Base-by-base conservation (phyloP, 495 filamentous ascomycete genomes). In the Podospora comata region DNA sequence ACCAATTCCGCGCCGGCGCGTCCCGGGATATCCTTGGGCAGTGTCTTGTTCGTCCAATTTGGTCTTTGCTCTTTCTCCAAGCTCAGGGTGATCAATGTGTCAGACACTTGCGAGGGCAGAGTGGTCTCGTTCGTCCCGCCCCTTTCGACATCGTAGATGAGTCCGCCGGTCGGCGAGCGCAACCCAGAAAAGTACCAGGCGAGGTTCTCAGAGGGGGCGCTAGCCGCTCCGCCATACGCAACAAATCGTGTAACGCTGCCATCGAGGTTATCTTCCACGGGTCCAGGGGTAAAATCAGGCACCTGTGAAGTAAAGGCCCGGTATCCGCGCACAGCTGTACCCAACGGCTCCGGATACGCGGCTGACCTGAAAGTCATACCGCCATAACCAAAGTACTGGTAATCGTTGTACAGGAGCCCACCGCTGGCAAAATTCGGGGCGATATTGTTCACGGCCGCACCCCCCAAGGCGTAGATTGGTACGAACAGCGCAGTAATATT, bases 131-230 rank as follows among this genome's bases (percentile, higher is more conserved):
- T 83, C 26, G 5, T 62, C 57, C 32, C 34, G 4, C 26, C 26
- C 5, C 61, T 32, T 20, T 34, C 16, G 18, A 27, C 44, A 18
- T 72, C 68, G 60, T 79, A 83, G 67, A 90, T 83, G 1, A 79
- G 70, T 0, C 85, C 84, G 73, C 77, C 81, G 67, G 76, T 76
- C 5, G 73, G 59, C 0, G 82, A 80, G 27, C 79, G 84, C 79
- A 87, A 80, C 0, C 90, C 90, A 4, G 86, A 84, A 71, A 93
- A 90, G 71, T 91, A 90, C 79, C 88, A 93, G 0, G 85, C 89
- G 64, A 85, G 82, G 68, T 92, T 89, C 76, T 93, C 90, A 9
- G 89, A 91, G 0, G 90, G 89, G 5, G 85, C 87, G 15, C 83
- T 89, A 7, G 83, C 88, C 0, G 81, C 84, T 1, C 84, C 90